Conservation (phyloP, 2,329 filamentous ascomycete genomes). For the Lomentospora prolificans region DNA sequence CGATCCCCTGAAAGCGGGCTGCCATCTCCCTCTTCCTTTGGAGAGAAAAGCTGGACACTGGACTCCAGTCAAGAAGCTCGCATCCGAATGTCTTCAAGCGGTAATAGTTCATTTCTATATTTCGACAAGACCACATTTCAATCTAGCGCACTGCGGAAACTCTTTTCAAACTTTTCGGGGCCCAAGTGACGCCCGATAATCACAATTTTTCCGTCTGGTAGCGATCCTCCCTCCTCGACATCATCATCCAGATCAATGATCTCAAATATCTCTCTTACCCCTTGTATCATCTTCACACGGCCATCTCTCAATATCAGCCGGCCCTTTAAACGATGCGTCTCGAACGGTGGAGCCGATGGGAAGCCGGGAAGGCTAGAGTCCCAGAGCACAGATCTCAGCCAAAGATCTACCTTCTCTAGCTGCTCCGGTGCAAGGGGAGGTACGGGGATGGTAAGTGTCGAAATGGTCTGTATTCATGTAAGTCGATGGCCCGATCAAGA, state of each 20-base stretch:
- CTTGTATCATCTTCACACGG: conserved; percentile 69
- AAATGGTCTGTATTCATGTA: conserved; percentile 54
- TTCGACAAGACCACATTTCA: too few species aligned
- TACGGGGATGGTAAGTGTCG: conserved; percentile 65
- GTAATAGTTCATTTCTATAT: too few species aligned
- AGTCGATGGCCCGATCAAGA: conserved; percentile 9
- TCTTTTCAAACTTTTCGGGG: conserved; percentile 41
- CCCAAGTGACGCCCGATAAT: conserved; percentile 50
- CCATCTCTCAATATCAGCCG: conserved; percentile 58
- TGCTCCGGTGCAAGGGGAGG: conserved; percentile 47
- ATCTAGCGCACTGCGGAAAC: conserved; percentile 20
- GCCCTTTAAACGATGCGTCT: conserved; percentile 84
- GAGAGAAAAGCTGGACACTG: too few species aligned
- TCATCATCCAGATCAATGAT: conserved; percentile 54
- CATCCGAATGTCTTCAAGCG: too few species aligned
- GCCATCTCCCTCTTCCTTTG: too few species aligned
- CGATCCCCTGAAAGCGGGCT: too few species aligned
- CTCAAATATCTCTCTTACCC: conserved; percentile 89
- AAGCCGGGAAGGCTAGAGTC: conserved; percentile 51
- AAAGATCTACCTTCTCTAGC: conserved; percentile 60
- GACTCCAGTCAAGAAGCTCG: too few species aligned
- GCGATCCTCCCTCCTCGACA: conserved; percentile 15
- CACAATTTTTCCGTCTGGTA: conserved; percentile 46
- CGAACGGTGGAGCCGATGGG: conserved; percentile 39
- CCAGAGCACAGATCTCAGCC: conserved; percentile 80